Evolutionary conservation across 768 basidiomycete species (phyloP), one percentile per base, ranked within the genome.

Genomic region (Favolaschia claudopus): DNA sequence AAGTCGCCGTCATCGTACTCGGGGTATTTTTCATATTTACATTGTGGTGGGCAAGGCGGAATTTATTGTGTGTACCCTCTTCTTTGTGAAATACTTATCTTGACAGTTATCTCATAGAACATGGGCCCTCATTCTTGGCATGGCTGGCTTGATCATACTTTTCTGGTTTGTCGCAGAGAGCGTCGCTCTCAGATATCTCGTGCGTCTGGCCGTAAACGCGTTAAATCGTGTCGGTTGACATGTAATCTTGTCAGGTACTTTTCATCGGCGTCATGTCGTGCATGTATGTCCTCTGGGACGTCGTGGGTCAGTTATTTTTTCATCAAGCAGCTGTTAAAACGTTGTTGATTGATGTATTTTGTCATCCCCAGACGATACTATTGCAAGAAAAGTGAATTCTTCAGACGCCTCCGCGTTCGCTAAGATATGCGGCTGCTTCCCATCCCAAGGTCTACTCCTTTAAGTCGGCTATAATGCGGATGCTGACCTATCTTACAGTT

Each of bases 231-330:
- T 22, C 29, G 33, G 31, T 22, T 46, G 28, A 7, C 14, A 13
- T 28, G 24, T 53, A 22, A 22, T 7, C 27, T 49, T 34, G 13
- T 20, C n/a, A 91, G 91, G 79, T 94, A 12, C 72, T 95, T 24
- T 95, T 95, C 70, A 85, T 95, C 31, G 93, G 93, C 17, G 83
- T 84, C 55, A 95, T 95, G 93, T 92, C 89, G 8, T 92, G 90
- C 72, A 77, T 95, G 77, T 95, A 95, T 65, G 89, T 86, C 47
- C 79, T 93, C 2, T 96, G 92, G 91, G 95, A 96, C 65, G 89
- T 96, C 46, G 81, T 93, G 31, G 91, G 92, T 87, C 51, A 56
- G 82, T 73, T 32, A 20, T 7, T 17, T 13, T 15, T 4, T 43
- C 19, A 8, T 47, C 29, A 6, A 20, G 20, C 15, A 44, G 17